Conservation (phyloP, 345 rosid species). For the Lepidium africanum region DNA sequence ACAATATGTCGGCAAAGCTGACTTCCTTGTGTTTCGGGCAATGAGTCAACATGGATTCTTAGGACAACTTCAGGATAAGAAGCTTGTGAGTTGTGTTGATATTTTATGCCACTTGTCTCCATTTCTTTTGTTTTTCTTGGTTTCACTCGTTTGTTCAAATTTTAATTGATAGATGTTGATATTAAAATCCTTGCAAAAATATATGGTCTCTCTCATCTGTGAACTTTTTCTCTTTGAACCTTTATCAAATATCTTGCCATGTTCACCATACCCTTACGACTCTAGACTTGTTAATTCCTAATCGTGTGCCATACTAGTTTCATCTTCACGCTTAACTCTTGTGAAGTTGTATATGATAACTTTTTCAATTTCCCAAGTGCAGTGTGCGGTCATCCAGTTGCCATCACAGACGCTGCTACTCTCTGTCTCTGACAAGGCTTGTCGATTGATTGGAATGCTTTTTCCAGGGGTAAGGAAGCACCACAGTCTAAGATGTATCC, state of each 20-base stretch:
- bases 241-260: background rate
- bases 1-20: conserved; percentile 95
- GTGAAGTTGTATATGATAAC: conserved; percentile 8
- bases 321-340: background rate
- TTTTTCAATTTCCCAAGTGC: background rate
- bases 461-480: conserved; percentile 80
- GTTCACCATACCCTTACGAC: background rate
- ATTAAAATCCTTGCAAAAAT: background rate
- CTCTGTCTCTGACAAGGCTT: conserved; percentile 92
- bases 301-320: background rate
- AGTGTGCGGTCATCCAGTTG: conserved; percentile 98
- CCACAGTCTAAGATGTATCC: background rate
- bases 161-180: background rate
- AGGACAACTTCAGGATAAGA: conserved; percentile 93
- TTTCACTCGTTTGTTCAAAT: background rate
- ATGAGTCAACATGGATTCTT: conserved; percentile 96
- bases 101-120: background rate
- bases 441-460: conserved; percentile 95
- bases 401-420: conserved; percentile 90
- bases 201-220: background rate
- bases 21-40: conserved; percentile 91
- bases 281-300: background rate
- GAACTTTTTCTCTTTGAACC: background rate
- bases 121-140: background rate
- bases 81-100: conserved; percentile 66